Percentiles rank a stretch among this genome's conserved stretches.
These are phyloP conservation scores for Xylariaceae sp. DNA, from an alignment of 2,329 filamentous ascomycete species.

Conservation along the genomic window DNA sequence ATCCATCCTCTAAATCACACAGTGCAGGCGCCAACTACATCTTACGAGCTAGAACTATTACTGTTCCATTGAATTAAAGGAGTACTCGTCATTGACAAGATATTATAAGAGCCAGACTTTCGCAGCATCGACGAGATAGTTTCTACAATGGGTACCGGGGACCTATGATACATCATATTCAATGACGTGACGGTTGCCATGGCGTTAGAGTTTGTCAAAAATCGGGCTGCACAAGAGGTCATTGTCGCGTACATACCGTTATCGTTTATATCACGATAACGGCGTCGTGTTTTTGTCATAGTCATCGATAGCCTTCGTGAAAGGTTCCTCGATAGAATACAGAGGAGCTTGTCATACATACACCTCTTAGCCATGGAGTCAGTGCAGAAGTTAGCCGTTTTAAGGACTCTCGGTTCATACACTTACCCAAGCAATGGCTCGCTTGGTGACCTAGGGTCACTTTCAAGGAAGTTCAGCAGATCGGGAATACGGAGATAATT, in stretches of 20 bases:
- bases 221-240: background rate
- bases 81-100: background rate
- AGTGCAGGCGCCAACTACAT: background rate
- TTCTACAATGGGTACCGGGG: background rate
- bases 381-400: background rate
- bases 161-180: background rate
- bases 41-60: background rate
- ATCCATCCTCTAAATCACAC: too few species aligned
- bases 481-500: background rate
- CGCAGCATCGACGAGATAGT: background rate
- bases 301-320: conserved; percentile 1
- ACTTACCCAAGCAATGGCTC: background rate
- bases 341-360: background rate
- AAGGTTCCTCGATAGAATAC: background rate
- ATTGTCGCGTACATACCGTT: too few species aligned
- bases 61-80: background rate
- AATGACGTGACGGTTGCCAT: background rate
- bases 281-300: too few species aligned
- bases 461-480: background rate
- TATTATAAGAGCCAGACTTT: background rate
- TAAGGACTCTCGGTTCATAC: background rate
- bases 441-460: background rate
- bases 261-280: too few species aligned
- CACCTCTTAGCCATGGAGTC: background rate
- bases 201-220: conserved; percentile 1